These are phyloP conservation scores for Acanthamoeba royreba DNA, from an alignment of 208 protist genomes.

Conservation along the genomic window DNA sequence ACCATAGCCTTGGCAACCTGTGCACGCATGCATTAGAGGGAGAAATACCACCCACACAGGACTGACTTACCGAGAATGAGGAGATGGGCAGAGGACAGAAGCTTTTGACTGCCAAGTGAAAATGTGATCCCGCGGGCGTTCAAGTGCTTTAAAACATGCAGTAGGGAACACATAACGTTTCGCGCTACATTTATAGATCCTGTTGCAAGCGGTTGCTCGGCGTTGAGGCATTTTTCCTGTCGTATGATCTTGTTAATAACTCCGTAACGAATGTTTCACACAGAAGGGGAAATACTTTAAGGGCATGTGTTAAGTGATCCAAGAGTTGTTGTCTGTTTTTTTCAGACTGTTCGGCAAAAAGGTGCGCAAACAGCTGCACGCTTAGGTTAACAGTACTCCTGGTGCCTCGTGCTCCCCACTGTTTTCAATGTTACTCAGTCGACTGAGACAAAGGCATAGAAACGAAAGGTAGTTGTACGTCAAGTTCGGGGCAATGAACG, in stretches of 20 bases:
- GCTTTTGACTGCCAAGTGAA: not conserved
- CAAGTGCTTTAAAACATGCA: not conserved
- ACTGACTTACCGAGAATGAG: not conserved
- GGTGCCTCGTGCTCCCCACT: not conserved
- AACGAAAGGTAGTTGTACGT: not conserved
- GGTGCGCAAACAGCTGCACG: not conserved
- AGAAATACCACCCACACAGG: not conserved
- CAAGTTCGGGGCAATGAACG: not conserved
- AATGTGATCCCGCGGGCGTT: not conserved
- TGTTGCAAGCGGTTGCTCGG: not conserved
- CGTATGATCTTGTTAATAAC: not conserved
- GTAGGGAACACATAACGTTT: not conserved
- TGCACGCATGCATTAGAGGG: too few species aligned
- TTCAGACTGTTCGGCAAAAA: not conserved
- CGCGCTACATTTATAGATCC: not conserved
- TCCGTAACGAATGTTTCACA: not conserved
- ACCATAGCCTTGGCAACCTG: not conserved
- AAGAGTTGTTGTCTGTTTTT: not conserved
- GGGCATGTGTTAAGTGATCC: not conserved
- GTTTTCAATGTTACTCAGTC: too few species aligned
- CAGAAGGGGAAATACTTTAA: not conserved
- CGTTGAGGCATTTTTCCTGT: not conserved
- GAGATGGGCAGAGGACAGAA: not conserved
- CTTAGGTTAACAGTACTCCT: not conserved
- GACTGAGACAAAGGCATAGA: too few species aligned